These are phyloP conservation scores for Cryptococcus depauperatus DNA, from an alignment of 1,284 basidiomycete species.

Conservation along the genomic window DNA sequence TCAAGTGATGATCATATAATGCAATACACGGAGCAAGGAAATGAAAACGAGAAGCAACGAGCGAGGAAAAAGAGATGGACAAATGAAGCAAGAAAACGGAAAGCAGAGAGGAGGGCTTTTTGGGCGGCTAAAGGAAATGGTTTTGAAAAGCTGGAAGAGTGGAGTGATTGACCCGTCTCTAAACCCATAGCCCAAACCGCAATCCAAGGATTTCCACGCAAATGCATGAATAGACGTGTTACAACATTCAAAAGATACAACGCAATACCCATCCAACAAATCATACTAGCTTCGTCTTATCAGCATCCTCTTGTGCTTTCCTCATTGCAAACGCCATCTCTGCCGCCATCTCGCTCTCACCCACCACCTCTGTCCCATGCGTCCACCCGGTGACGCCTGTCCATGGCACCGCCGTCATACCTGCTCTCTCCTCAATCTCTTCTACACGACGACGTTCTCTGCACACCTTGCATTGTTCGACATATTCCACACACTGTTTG, in stretches of 20 bases:
- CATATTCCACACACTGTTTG: conserved; percentile 15
- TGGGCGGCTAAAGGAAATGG: background rate
- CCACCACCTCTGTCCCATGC: background rate
- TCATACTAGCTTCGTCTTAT: background rate
- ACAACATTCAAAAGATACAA: no score
- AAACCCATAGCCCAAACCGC: no score
- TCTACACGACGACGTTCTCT: conserved; percentile 5
- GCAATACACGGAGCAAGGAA: background rate
- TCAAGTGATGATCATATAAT: no score
- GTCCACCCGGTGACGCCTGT: conserved; percentile 16
- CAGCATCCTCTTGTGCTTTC: conserved; percentile 24
- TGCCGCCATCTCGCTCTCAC: conserved; percentile 28
- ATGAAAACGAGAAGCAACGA: background rate
- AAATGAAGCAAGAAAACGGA: background rate
- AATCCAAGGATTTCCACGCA: no score
- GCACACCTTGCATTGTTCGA: conserved; percentile 16
- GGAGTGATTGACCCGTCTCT: background rate
- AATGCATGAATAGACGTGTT: no score
- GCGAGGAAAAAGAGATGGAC: background rate
- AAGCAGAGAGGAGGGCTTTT: background rate
- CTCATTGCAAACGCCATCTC: conserved; percentile 30
- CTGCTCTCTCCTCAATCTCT: background rate
- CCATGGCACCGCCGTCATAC: conserved; percentile 9
- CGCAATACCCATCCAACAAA: background rate
- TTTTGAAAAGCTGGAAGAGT: background rate